Base-by-base conservation (phyloP, 768 basidiomycete species). In the Leccinum longicurvipes region DNA sequence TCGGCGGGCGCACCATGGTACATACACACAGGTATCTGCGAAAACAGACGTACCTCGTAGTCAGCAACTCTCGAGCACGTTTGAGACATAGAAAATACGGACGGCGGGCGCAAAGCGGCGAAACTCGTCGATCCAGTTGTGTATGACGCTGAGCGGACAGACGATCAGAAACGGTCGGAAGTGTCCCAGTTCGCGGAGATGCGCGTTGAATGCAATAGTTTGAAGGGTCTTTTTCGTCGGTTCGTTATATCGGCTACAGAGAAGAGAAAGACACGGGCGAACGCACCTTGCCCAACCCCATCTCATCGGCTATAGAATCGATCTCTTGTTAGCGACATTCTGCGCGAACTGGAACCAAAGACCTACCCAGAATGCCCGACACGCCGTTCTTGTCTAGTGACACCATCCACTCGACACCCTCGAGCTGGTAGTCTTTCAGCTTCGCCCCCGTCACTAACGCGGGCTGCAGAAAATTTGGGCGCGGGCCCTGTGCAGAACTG, bases 331-430 rank as follows among this genome's bases (percentile, higher is more conserved):
- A 49, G 39, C 15, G 2, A 67, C 39, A 63, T 9, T 46, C 45
- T 63, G 41, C 11, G 1, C 1, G 11, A 73, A 31, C 10, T 60
- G 68, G 46, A 29, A 21, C n/a, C 14, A 25, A 23, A 31, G 14
- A 67, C 80, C 32, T 56, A 88, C 87, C 88, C 39, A 91, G 62
- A 56, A 91, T 91, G 1, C 90, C 90, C 1, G 85, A 86, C 21
- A 91, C 87, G 1, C 90, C 90, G 62, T 93, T 93, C 71, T 89
- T 82, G 68, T 92, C 87, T 15, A 97, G 72, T 11, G 85, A 85
- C 1, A 89, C 86, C 90, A 97, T 90, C 96, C 96, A 98, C 59
- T 95, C 90, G 15, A 97, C 81, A 0, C 96, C 96, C 50, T 94
- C 91, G 2, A 98, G 80, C 68, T 99, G 96, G 68, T 97, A 98